These are phyloP conservation scores for Xylaria sp. DNA, from an alignment of 2,329 filamentous ascomycete genomes.

Conservation along the genomic window DNA sequence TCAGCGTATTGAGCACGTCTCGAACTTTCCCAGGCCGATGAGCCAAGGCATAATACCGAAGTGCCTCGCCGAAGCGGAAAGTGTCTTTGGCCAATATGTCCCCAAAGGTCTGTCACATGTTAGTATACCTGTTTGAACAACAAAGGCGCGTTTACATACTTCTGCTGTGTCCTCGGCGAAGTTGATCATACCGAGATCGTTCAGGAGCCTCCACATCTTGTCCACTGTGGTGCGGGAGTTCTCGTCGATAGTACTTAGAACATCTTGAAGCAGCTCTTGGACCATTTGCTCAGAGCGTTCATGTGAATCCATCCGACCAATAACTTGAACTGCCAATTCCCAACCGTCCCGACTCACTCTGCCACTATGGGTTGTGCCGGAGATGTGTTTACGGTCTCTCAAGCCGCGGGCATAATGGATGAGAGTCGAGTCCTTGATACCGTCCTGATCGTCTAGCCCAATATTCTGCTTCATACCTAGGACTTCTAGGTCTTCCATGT, in stretches of 20 bases:
- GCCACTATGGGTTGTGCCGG: constrained; percentile 40
- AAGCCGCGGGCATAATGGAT: constrained; percentile 75
- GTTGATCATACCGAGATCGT: constrained; percentile 75
- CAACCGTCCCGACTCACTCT: constrained; percentile 70
- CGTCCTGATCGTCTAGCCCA: constrained; percentile 63
- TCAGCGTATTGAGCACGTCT: constrained; percentile 83
- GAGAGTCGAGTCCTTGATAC: constrained; percentile 81
- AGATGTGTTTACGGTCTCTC: constrained; percentile 59
- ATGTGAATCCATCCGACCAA: constrained; percentile 79
- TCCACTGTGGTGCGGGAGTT: constrained; percentile 76
- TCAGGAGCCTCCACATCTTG: constrained; percentile 79
- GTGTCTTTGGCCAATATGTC: constrained; percentile 75
- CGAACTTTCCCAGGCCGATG: constrained; percentile 80
- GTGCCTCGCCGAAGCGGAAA: constrained; percentile 80
- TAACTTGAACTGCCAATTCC: constrained; percentile 84
- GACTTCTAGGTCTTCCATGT: constrained; percentile 84
- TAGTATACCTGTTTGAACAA: constrained; percentile 30
- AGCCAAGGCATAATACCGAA: constrained; percentile 90
- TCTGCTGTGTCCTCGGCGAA: constrained; percentile 84
- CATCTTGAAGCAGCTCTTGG: constrained; percentile 69
- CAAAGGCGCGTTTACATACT: constrained; percentile 56
- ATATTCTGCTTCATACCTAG: constrained; percentile 67
- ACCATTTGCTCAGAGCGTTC: constrained; percentile 76
- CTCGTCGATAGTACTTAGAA: constrained; percentile 67
- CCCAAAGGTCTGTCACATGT: constrained; percentile 74